These are phyloP conservation scores for Ogataea neopini DNA, from an alignment of 805 yeast species.

Conservation along the genomic window DNA sequence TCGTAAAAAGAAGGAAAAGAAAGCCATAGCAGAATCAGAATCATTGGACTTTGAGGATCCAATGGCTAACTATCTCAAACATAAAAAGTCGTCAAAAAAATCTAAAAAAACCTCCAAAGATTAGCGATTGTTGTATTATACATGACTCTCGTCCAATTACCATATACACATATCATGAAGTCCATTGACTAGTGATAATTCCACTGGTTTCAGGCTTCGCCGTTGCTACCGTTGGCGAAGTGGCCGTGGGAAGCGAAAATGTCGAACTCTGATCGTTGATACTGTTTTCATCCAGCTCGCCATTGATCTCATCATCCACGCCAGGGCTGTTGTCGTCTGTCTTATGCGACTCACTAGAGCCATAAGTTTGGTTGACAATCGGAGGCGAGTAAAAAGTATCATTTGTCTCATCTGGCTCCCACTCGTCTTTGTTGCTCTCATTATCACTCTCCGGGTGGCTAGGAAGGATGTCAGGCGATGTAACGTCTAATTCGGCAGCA, in stretches of 20 bases:
- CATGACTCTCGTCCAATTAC: not conserved
- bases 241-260: constrained; percentile 26
- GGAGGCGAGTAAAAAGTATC: constrained; percentile 27
- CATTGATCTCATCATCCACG: not conserved
- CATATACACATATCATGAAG: not conserved
- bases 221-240: constrained; percentile 7
- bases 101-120: not conserved
- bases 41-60: constrained; percentile 34
- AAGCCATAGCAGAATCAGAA: constrained; percentile 9
- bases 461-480: not conserved
- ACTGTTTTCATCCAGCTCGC: constrained; percentile 1
- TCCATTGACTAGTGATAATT: constrained; percentile 7
- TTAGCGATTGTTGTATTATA: constrained; percentile 1
- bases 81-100: constrained; percentile 9
- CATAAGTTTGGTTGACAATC: constrained; percentile 16
- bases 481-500: too few relatives aligned
- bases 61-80: constrained; percentile 33
- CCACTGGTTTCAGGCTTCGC: constrained; percentile 1
- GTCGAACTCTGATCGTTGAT: constrained; percentile 20
- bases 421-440: too few relatives aligned
- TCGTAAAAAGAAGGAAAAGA: constrained; percentile 7
- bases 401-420: constrained; percentile 12
- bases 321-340: not conserved
- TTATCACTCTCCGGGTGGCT: not conserved
- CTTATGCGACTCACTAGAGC: constrained; percentile 1